Evolutionary conservation across 148 eudicot genomes (phyloP), one percentile per base, ranked within the genome.

Genomic region (Nepenthes mirabilis): DNA sequence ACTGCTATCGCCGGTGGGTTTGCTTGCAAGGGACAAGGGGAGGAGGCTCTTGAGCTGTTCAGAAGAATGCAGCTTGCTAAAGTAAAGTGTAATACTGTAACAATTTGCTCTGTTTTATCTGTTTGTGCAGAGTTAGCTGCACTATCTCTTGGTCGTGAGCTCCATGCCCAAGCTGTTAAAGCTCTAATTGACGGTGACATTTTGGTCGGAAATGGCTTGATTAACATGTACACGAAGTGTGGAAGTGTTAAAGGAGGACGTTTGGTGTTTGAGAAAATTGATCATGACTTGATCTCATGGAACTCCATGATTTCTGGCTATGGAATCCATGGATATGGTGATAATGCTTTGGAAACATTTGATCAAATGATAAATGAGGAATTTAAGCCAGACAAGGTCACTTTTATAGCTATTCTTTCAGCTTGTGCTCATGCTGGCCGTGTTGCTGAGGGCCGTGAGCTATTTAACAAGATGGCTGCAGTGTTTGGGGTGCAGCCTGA

Each of bases 201-300:
- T 43, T 52, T 79, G 48, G 80, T 84, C 43, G 71, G 70, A 53
- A 84, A 77, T 57, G 84, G 82, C 14, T 65, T 84, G 70, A 69
- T 84, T 45, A 79, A 77, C 63, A 79, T 81, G 90, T 84, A 81
- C 52, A 71, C 77, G 57, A 84, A 81, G 65, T 84, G 86, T 50
- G 90, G 90, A 23, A 68, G 70, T 59, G 68, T 81, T 12, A 68
- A 47, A 49, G 57, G 69, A 56, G 90, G 80, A 45, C 34, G 50
- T 47, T 65, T 68, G 56, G 62, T 74, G 37, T 84, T 81, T 52
- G 64, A 68, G 36, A 51, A 52, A 66, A 64, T 73, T 52, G 61
- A 57, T 36, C 72, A 63, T 52, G 84, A 83, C 68, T 33, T 72
- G 62, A 58, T 66, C 47, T 69, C 82, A 3, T 83, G 88, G 82